A percentile compares a stretch with the other conserved stretches of the same genome.
Conservation (phyloP, 192 early-diverging fungal genomes). For the Podila epigama region DNA sequence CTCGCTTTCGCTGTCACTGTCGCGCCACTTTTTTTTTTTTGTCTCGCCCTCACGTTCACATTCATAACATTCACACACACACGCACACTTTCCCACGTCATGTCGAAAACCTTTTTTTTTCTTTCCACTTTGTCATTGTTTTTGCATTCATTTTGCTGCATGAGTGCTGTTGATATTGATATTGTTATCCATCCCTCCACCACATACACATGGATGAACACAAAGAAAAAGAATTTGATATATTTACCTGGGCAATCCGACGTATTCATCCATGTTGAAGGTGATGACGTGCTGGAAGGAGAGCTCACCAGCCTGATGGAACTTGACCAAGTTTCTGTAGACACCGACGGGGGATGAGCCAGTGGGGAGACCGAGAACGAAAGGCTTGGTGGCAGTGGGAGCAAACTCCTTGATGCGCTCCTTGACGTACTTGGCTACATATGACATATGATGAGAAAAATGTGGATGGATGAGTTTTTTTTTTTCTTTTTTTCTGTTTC, state of each 20-base stretch:
- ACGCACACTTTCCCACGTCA: constrained; percentile 3
- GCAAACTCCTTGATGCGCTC: constrained; percentile 80
- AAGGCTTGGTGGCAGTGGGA: constrained; percentile 77
- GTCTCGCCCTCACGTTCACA: too few relatives aligned
- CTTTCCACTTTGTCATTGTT: too few relatives aligned
- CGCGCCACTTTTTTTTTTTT: too few relatives aligned
- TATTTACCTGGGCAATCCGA: constrained; percentile 73
- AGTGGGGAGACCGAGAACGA: constrained; percentile 87
- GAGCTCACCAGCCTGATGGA: constrained; percentile 70
- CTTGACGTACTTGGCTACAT: constrained; percentile 78
- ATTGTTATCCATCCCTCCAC: background rate
- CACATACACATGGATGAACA: background rate
- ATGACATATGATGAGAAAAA: background rate
- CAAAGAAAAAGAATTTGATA: background rate
- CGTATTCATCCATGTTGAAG: constrained; percentile 96
- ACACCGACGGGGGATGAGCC: constrained; percentile 86
- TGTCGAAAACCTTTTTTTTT: background rate
- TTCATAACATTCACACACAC: too few relatives aligned
- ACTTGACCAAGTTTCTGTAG: constrained; percentile 80
- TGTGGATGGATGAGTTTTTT: background rate
- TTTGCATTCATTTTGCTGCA: too few relatives aligned
- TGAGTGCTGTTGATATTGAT: too few relatives aligned
- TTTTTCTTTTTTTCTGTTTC: too few relatives aligned
- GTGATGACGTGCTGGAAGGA: constrained; percentile 84
- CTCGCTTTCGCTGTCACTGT: too few relatives aligned